Conservation (phyloP, 176 grass and related monocot species). For the Avena insularis region DNA sequence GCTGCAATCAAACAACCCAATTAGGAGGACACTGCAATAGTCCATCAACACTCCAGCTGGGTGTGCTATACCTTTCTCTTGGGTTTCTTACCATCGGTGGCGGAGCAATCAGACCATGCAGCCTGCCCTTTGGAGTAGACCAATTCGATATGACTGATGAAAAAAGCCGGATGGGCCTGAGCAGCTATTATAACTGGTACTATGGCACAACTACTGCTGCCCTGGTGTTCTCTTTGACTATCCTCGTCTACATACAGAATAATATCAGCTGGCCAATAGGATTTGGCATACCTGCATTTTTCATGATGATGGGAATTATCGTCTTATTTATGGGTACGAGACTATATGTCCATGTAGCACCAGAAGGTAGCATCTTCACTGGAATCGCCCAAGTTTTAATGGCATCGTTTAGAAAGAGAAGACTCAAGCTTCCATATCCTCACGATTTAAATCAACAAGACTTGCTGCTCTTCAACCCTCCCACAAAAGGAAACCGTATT, state of each 20-base stretch:
- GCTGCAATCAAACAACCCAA: slow-evolving; percentile 34
- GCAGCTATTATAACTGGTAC: slow-evolving; percentile 71
- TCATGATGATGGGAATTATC: slow-evolving; percentile 51
- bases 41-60: slow-evolving; percentile 55
- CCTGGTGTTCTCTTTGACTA: slow-evolving; percentile 51
- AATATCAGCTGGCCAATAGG: slow-evolving; percentile 73
- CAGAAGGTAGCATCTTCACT: slow-evolving; percentile 66
- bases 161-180: slow-evolving; percentile 45
- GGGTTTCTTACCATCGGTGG: slow-evolving; percentile 54
- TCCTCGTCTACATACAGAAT: slow-evolving; percentile 67
- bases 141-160: slow-evolving; percentile 58
- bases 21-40: slow-evolving; percentile 22
- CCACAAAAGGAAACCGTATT: slow-evolving; percentile 33
- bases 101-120: slow-evolving; percentile 63
- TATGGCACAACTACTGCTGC: slow-evolving; percentile 57
- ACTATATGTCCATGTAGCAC: slow-evolving; percentile 61
- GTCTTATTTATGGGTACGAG: slow-evolving; percentile 61
- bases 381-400: slow-evolving; percentile 55
- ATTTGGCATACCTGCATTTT: slow-evolving; percentile 61
- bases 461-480: slow-evolving; percentile 57
- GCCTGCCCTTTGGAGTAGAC: slow-evolving; percentile 65
- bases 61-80: slow-evolving; percentile 61
- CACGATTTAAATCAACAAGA: slow-evolving; percentile 59
- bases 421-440: slow-evolving; percentile 50
- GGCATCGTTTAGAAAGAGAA: slow-evolving; percentile 66